Percentiles rank a stretch among this genome's conserved stretches.
phyloP scores from a whole-genome alignment of 2,329 filamentous ascomycete species.

The Pseudopyricularia javanii region DNA sequence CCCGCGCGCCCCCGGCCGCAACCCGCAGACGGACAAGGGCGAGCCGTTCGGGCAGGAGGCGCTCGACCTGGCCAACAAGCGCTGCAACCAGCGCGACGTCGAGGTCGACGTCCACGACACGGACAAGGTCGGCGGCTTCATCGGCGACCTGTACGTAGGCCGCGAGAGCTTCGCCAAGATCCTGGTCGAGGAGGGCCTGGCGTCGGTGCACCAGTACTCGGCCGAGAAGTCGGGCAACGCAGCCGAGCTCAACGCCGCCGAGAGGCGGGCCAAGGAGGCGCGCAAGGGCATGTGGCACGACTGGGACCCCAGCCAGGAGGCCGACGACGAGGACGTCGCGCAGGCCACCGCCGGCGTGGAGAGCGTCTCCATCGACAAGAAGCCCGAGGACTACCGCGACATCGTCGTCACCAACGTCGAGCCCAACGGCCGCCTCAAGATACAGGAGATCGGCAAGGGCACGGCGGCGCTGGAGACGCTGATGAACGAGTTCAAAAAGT shows the following conservation, averaged over 20 bases:
- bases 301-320: conserved; percentile 84
- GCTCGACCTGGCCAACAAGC: conserved; percentile 76
- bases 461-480: conserved; percentile 75
- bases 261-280: conserved; percentile 79
- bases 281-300: conserved; percentile 85
- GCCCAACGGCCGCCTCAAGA: conserved; percentile 67
- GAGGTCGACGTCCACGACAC: conserved; percentile 91
- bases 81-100: conserved; percentile 87
- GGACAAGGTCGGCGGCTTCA: conserved; percentile 96
- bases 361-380: conserved; percentile 45
- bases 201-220: conserved; percentile 85
- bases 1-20: conserved; percentile 65
- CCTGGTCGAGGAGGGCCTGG: conserved; percentile 86
- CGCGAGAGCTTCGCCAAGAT: conserved; percentile 92
- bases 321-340: conserved; percentile 38
- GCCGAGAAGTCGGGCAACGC: conserved; percentile 91
- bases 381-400: conserved; percentile 75
- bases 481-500: conserved; percentile 83
- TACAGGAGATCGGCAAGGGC: conserved; percentile 81
- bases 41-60: conserved; percentile 96
- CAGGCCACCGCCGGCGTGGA: conserved; percentile 31
- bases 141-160: conserved; percentile 85
- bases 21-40: conserved; percentile 61
- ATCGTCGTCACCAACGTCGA: conserved; percentile 88
- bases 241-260: conserved; percentile 74